Evolutionary conservation across 805 yeast species (phyloP).

Genomic region (Schwanniomyces sp.): DNA sequence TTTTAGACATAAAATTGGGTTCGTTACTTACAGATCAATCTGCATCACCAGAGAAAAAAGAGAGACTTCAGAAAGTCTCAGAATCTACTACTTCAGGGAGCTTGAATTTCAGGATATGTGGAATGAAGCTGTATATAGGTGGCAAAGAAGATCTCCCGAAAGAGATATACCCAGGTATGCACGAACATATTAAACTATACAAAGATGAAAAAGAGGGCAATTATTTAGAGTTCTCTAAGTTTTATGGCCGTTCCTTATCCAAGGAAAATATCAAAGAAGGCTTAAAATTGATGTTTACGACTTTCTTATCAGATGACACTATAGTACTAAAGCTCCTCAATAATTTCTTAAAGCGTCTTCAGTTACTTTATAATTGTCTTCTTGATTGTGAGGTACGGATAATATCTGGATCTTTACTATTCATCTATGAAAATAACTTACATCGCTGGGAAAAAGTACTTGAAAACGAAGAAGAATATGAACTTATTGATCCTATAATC

Average conservation of each 20-base stretch:
- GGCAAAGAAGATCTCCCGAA: conserved; percentile 11
- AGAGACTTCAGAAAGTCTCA: conserved; percentile 64
- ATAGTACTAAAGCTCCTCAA: conserved; percentile 31
- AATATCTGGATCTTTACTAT: conserved; percentile 69
- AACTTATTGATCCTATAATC: conserved; percentile 33
- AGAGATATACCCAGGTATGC: conserved; percentile 15
- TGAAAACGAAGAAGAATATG: conserved; percentile 31
- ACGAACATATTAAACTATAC: conserved; percentile 13
- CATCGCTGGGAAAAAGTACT: conserved; percentile 46
- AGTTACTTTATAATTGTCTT: conserved; percentile 64
- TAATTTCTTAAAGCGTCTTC: conserved; percentile 58
- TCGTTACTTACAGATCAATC: conserved; percentile 64
- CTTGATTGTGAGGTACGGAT: conserved; percentile 62
- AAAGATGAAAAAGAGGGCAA: conserved; percentile 24
- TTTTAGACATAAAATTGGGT: conserved; percentile 86
- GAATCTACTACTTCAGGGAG: conserved; percentile 77
- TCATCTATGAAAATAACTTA: conserved; percentile 70
- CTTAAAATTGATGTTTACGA: conserved; percentile 47
- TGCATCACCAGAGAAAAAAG: conserved; percentile 52
- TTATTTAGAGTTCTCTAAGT: conserved; percentile 59
- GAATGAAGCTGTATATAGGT: conserved; percentile 60
- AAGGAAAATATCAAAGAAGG: conserved; percentile 43
- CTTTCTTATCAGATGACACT: conserved; percentile 31
- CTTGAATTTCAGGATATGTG: conserved; percentile 77
- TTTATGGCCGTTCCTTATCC: conserved; percentile 65